Conservation (phyloP, 768 basidiomycete species). For the Guyanaporus albipodus region DNA sequence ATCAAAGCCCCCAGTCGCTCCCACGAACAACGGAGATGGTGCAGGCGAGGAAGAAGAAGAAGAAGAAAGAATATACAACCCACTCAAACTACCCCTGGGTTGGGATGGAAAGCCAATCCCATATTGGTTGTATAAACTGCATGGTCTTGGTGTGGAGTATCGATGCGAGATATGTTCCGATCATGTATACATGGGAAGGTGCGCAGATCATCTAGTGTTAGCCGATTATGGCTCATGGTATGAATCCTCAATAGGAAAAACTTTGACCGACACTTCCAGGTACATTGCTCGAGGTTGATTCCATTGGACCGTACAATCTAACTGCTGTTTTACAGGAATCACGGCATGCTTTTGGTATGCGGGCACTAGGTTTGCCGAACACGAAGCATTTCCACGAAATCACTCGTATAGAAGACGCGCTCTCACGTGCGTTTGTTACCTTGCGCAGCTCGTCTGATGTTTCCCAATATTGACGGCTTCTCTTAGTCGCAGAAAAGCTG, state of each 20-base stretch:
- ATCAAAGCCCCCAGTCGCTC: conserved; percentile 44
- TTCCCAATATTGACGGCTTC: neutral
- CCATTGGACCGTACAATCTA: conserved; percentile 4
- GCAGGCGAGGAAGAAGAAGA: conserved; percentile 84
- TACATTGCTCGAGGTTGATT: conserved; percentile 25
- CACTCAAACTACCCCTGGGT: conserved; percentile 91
- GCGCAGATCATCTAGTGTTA: conserved; percentile 19
- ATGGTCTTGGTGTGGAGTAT: conserved; percentile 97
- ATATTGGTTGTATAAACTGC: conserved; percentile 97
- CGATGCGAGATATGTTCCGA: conserved; percentile 97
- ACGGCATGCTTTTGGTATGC: conserved; percentile 97
- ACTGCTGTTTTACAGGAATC: conserved; percentile 63
- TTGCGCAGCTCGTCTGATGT: neutral
- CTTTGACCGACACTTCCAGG: conserved; percentile 94
- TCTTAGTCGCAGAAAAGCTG: conserved; percentile 89
- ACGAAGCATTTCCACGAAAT: conserved; percentile 99
- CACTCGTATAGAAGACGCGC: conserved; percentile 93
- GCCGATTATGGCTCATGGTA: conserved; percentile 14
- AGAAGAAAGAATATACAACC: conserved; percentile 97
- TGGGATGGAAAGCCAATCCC: conserved; percentile 99
- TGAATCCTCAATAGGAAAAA: conserved; percentile 63
- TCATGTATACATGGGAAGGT: conserved; percentile 95
- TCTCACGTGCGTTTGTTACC: conserved; percentile 64
- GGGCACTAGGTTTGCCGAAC: conserved; percentile 93
- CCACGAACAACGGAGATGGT: conserved; percentile 41